These are phyloP conservation scores for Nicotiana attenuata DNA, from an alignment of 257 asterid species.

Conservation along the genomic window DNA sequence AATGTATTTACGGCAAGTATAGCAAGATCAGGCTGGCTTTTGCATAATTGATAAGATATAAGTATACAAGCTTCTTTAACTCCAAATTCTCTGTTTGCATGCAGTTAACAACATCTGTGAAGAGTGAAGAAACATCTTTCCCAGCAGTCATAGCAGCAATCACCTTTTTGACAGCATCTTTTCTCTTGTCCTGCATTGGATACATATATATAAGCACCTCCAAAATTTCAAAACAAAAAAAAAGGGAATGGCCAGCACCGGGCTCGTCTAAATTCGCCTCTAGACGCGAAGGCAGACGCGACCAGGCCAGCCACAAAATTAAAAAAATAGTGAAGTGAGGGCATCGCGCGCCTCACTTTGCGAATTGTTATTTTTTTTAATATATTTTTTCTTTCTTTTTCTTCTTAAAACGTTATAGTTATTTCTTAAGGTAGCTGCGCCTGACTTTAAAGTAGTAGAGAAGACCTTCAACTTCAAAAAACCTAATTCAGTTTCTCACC, in stretches of 20 bases:
- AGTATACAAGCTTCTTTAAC: slow-evolving; percentile 92
- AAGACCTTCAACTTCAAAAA: too few species aligned
- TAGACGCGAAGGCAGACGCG: too few species aligned
- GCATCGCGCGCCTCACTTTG: too few species aligned
- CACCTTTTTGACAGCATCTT: slow-evolving; percentile 98
- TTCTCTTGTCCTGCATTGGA: slow-evolving; percentile 81
- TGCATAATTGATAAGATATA: slow-evolving; percentile 98
- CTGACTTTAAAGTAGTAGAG: too few species aligned
- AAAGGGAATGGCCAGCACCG: not conserved
- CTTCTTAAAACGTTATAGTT: too few species aligned
- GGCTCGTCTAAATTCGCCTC: too few species aligned
- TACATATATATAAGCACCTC: not conserved
- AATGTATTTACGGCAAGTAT: slow-evolving; percentile 97
- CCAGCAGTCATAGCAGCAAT: slow-evolving; percentile 99
- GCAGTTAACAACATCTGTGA: slow-evolving; percentile 97
- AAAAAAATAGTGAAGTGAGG: too few species aligned
- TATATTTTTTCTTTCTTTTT: too few species aligned
- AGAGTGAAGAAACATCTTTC: slow-evolving; percentile 93
- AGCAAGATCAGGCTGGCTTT: slow-evolving; percentile 99
- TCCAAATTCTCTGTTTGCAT: slow-evolving; percentile 99
- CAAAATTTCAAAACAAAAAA: not conserved
- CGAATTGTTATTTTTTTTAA: too few species aligned
- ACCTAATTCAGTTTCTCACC: too few species aligned
- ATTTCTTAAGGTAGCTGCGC: too few species aligned
- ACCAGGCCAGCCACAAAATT: too few species aligned